Percentiles rank a stretch among this genome's conserved stretches.
Evolutionary conservation across 2,329 filamentous ascomycete genomes (phyloP).

Genomic region (Tolypocladium tundrense): DNA sequence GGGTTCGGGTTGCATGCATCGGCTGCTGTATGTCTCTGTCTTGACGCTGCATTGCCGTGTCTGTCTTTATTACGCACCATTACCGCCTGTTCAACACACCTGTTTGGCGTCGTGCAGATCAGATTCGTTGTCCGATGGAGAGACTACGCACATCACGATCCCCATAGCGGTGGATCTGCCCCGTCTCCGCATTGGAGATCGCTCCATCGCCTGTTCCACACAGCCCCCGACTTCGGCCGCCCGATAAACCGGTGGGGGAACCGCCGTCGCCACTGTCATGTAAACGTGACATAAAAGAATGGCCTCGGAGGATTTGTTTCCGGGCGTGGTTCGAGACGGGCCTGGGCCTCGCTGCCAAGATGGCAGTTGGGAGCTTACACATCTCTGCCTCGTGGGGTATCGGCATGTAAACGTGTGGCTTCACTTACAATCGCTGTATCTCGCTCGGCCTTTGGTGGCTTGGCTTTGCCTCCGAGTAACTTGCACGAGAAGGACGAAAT

Average conservation of each 20-base stretch:
- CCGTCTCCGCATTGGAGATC: not conserved
- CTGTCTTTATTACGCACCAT: not conserved
- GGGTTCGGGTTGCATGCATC: not conserved
- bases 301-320: not conserved
- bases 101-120: not conserved
- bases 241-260: not conserved
- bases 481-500: no score
- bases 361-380: no score
- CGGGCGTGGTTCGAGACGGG: not conserved
- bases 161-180: not conserved
- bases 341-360: no score
- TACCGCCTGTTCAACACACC: not conserved
- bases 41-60: not conserved
- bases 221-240: not conserved
- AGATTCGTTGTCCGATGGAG: no score
- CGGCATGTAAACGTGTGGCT: not conserved
- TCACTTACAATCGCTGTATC: not conserved
- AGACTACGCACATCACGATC: not conserved
- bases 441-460: no score
- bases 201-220: not conserved
- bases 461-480: no score
- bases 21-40: no score
- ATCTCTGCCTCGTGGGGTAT: no score
- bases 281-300: not conserved
- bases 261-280: not conserved